Evolutionary conservation across 2,329 filamentous ascomycete genomes (phyloP).

Genomic region (Nemania abortiva): DNA sequence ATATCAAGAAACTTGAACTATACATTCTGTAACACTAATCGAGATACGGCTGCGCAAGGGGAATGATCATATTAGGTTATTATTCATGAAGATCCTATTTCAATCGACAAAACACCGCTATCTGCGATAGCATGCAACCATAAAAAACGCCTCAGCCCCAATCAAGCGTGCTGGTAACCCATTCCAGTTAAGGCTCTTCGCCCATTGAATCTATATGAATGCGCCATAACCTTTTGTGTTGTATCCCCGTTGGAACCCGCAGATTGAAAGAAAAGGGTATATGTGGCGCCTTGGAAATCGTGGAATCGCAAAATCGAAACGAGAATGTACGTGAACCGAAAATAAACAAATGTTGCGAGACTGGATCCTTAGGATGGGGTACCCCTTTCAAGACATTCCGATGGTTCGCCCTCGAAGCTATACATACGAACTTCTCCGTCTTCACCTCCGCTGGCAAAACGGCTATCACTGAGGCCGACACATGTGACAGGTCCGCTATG

Average conservation of each 20-base stretch:
- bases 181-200: constrained; percentile 21
- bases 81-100: background rate
- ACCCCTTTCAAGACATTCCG: constrained; percentile 61
- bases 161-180: constrained; percentile 6
- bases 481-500: constrained; percentile 94
- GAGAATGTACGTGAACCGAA: background rate
- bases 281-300: constrained; percentile 26
- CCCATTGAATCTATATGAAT: constrained; percentile 28
- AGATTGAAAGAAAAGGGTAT: constrained; percentile 36
- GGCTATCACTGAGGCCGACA: constrained; percentile 88
- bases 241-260: constrained; percentile 19
- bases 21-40: background rate
- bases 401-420: constrained; percentile 71
- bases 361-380: constrained; percentile 60
- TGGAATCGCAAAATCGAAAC: constrained; percentile 21
- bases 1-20: background rate
- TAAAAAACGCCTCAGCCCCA: constrained; percentile 31
- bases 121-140: constrained; percentile 3
- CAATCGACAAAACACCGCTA: constrained; percentile 18
- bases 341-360: constrained; percentile 18
- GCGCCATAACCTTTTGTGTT: constrained; percentile 33
- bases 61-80: background rate
- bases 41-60: background rate
- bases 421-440: constrained; percentile 92
- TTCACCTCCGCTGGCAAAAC: constrained; percentile 91